Conservation (phyloP, 2,329 filamentous ascomycete species). For the Penicillium capsulatum region DNA sequence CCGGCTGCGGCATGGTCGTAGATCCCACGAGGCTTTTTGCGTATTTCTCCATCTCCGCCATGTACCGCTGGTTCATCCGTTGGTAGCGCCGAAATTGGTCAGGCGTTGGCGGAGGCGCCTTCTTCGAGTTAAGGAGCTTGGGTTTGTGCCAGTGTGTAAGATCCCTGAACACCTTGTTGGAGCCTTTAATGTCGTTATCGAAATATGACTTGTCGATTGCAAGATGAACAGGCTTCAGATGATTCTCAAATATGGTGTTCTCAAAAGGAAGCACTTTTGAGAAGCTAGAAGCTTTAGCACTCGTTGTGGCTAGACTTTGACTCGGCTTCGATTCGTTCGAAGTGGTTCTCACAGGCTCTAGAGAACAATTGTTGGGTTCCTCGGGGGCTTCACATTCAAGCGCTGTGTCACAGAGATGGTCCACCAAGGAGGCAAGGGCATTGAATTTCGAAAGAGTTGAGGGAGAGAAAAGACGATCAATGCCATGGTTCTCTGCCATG, state of each 20-base stretch:
- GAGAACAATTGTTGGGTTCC: too few species aligned
- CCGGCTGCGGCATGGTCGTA: neutral
- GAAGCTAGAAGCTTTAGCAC: neutral
- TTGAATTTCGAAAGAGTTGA: conserved; percentile 15
- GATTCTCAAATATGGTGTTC: conserved; percentile 26
- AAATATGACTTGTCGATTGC: conserved; percentile 9
- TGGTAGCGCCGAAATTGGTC: conserved; percentile 19
- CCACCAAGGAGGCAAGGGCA: conserved; percentile 5
- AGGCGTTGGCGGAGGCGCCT: conserved; percentile 9
- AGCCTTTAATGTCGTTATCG: conserved; percentile 4
- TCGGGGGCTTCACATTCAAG: neutral
- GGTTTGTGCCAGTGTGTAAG: conserved; percentile 36
- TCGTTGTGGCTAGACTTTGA: too few species aligned
- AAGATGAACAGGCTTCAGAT: conserved; percentile 25
- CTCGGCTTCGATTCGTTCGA: too few species aligned
- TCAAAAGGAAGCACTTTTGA: conserved; percentile 22
- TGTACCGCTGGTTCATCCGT: conserved; percentile 58
- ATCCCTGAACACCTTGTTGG: conserved; percentile 27
- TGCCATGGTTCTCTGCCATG: conserved; percentile 3
- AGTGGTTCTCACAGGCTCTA: too few species aligned
- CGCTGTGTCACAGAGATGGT: conserved; percentile 2
- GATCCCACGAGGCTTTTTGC: conserved; percentile 57
- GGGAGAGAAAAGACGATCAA: conserved; percentile 1
- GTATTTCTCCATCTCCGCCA: conserved; percentile 64
- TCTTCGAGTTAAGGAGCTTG: conserved; percentile 26